phyloP scores from a whole-genome alignment of 441 rosid species.

The Populus tomentosa region DNA sequence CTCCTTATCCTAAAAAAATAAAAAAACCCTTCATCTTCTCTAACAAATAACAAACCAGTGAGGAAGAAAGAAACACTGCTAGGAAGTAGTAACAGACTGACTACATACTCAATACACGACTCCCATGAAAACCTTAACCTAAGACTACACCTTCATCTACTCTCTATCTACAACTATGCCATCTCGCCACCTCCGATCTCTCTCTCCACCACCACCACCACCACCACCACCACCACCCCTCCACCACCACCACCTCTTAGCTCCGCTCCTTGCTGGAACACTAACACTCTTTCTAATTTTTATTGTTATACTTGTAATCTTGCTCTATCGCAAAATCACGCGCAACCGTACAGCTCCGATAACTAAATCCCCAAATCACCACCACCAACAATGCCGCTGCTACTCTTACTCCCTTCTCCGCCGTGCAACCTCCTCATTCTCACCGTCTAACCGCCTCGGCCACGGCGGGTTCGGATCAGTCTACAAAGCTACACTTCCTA shows the following conservation, averaged over 20 bases:
- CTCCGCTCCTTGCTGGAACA: conserved; percentile 36
- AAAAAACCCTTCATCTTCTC: not conserved
- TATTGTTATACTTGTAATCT: conserved; percentile 36
- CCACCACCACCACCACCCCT: conserved; percentile 21
- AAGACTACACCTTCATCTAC: conserved; percentile 6
- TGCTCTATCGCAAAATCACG: conserved; percentile 56
- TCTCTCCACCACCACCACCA: conserved; percentile 16
- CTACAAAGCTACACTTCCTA: conserved; percentile 58
- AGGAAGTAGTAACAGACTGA: not conserved
- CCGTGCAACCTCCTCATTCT: conserved; percentile 61
- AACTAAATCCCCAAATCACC: conserved; percentile 30
- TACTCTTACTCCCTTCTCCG: conserved; percentile 77
- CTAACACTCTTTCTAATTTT: conserved; percentile 32
- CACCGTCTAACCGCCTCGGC: conserved; percentile 64
- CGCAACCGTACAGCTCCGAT: conserved; percentile 65
- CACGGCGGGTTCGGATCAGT: conserved; percentile 86
- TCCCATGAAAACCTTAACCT: conserved; percentile 11
- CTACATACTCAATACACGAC: not conserved
- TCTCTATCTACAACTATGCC: conserved; percentile 42
- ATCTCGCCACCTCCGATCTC: conserved; percentile 32
- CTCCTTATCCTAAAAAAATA: not conserved
- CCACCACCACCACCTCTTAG: conserved; percentile 25
- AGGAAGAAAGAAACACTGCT: not conserved
- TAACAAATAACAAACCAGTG: not conserved
- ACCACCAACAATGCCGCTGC: conserved; percentile 42